Evolutionary conservation across 225 moss, liverwort and hornwort genomes (phyloP).

Genomic region (Sphagnum tenellum): DNA sequence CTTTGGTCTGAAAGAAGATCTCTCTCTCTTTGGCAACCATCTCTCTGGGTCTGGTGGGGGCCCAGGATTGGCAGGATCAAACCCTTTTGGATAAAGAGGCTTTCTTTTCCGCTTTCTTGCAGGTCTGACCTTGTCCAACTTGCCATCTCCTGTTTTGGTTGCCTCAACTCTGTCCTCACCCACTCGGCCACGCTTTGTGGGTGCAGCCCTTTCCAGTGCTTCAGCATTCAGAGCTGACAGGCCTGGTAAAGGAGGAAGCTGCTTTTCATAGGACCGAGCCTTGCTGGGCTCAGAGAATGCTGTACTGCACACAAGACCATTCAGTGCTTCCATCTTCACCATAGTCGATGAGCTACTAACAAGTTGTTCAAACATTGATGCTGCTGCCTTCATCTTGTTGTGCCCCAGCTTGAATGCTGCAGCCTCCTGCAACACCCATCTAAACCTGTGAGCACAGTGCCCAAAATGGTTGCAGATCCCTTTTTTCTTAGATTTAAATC

Average conservation of each 20-base stretch:
- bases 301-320: conserved; percentile 75
- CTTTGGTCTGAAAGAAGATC: conserved; percentile 77
- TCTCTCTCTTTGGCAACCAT: conserved; percentile 94
- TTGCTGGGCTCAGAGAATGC: conserved; percentile 63
- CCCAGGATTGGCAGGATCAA: conserved; percentile 88
- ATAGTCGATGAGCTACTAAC: conserved; percentile 63
- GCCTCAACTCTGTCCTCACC: conserved; percentile 46
- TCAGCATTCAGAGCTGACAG: conserved; percentile 57
- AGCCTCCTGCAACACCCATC: conserved; percentile 45
- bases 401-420: conserved; percentile 90
- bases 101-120: conserved; percentile 90
- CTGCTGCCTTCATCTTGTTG: conserved; percentile 73
- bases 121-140: conserved; percentile 42
- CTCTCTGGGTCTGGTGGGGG: conserved; percentile 98
- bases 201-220: conserved; percentile 70
- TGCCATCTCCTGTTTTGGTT: conserved; percentile 56
- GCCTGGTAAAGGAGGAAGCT: conserved; percentile 69
- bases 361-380: conserved; percentile 67
- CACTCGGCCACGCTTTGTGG: conserved; percentile 59
- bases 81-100: conserved; percentile 83
- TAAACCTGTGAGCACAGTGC: not conserved
- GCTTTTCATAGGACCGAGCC: conserved; percentile 74
- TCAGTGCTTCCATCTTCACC: conserved; percentile 72
- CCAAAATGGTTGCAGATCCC: too few species aligned
- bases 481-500: too few species aligned